These are phyloP conservation scores for Teunomyces lycoperdinae DNA, from an alignment of 805 yeast species.

Conservation along the genomic window DNA sequence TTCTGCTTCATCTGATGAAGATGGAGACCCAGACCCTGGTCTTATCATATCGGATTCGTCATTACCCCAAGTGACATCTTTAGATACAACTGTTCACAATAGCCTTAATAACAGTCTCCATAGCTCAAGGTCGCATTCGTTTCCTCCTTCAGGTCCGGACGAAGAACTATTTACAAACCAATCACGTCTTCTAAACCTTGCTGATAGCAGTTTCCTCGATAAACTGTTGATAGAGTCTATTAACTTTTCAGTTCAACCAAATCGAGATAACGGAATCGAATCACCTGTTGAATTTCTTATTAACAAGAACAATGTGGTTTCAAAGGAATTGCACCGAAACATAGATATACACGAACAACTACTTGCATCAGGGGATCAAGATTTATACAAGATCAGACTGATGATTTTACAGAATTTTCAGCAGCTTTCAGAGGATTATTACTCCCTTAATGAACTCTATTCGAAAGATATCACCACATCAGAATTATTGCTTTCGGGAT, in stretches of 20 bases:
- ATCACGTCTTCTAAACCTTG: conserved; percentile 10
- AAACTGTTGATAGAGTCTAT: not conserved
- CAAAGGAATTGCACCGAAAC: conserved; percentile 21
- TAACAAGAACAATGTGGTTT: conserved; percentile 23
- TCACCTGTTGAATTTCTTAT: conserved; percentile 32
- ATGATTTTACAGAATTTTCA: conserved; percentile 26
- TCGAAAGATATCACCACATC: conserved; percentile 32
- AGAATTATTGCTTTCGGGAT: conserved; percentile 21
- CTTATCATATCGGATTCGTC: conserved; percentile 11
- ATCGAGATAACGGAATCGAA: conserved; percentile 6
- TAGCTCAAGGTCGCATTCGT: not conserved
- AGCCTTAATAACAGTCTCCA: not conserved
- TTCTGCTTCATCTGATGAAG: conserved; percentile 12
- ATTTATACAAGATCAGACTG: conserved; percentile 26
- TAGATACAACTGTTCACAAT: conserved; percentile 2
- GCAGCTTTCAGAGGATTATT: conserved; percentile 42
- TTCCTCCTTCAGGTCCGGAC: conserved; percentile 9
- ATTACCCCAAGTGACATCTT: conserved; percentile 2
- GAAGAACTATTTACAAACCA: conserved; percentile 19
- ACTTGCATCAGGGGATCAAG: conserved; percentile 32
- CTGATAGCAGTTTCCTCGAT: not conserved
- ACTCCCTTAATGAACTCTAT: conserved; percentile 48
- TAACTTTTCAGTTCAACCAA: not conserved
- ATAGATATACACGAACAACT: conserved; percentile 21
- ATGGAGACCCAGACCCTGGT: conserved; percentile 14